A percentile compares a stretch with the other conserved stretches of the same genome.
phyloP scores from a whole-genome alignment of 129 eudicot genomes.

The Centaurea solstitialis region DNA sequence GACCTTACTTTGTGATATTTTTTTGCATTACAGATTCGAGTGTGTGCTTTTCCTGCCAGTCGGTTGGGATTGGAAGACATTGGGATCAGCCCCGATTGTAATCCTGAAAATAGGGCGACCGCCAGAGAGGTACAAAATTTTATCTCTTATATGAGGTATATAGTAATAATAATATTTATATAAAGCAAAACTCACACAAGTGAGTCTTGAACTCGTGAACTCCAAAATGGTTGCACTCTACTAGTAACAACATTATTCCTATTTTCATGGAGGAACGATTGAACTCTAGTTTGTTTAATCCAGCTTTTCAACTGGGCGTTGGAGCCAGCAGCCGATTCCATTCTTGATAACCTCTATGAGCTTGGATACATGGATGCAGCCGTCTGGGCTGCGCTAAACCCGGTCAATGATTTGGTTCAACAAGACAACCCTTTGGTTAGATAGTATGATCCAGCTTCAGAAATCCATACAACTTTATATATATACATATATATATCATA shows the following conservation, averaged over 20 bases:
- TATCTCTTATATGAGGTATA: background rate
- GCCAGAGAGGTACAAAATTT: constrained; percentile 65
- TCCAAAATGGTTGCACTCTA: background rate
- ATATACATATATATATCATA: background rate
- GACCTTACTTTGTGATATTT: background rate
- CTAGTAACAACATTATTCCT: background rate
- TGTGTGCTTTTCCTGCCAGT: constrained; percentile 92
- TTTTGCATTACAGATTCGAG: constrained; percentile 61
- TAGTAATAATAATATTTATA: background rate
- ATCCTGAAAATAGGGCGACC: constrained; percentile 78
- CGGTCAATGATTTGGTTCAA: constrained; percentile 58
- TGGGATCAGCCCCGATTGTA: constrained; percentile 96
- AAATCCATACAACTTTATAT: background rate
- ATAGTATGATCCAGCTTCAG: background rate
- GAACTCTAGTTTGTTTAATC: constrained; percentile 10
- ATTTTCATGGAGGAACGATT: background rate
- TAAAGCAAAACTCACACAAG: background rate
- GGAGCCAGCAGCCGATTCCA: constrained; percentile 80
- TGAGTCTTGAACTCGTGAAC: too few relatives aligned
- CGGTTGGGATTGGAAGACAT: constrained; percentile 83
- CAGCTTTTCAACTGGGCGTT: constrained; percentile 94
- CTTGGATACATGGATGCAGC: constrained; percentile 77
- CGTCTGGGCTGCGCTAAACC: constrained; percentile 70
- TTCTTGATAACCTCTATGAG: constrained; percentile 78
- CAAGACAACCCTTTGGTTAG: constrained; percentile 35